These are phyloP conservation scores for Perilla frutescens DNA, from an alignment of 257 asterid genomes.

Conservation along the genomic window DNA sequence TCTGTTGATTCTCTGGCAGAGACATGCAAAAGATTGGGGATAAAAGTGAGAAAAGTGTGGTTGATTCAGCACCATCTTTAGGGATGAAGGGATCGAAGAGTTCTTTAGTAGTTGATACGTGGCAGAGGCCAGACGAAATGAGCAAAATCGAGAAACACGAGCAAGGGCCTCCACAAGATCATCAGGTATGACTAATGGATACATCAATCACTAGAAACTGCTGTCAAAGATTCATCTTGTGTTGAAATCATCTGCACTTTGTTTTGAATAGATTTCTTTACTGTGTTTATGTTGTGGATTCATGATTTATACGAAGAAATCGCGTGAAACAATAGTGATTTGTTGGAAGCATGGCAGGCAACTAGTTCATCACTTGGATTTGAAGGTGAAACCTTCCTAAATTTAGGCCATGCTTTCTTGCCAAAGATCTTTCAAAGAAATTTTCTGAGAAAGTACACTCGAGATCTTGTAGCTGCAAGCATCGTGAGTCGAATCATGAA, in stretches of 20 bases:
- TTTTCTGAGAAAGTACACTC: constrained; percentile 48
- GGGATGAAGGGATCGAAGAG: constrained; percentile 39
- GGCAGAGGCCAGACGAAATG: constrained; percentile 40
- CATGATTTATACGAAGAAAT: background rate
- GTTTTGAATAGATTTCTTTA: too few species aligned
- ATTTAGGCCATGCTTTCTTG: constrained; percentile 25
- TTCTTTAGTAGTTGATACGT: constrained; percentile 35
- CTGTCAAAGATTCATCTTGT: background rate
- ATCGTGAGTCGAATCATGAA: constrained; percentile 47
- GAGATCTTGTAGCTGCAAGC: constrained; percentile 54
- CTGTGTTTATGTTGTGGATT: background rate
- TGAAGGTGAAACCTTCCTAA: constrained; percentile 34
- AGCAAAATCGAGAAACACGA: constrained; percentile 41
- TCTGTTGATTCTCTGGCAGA: constrained; percentile 46
- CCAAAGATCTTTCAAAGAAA: constrained; percentile 42
- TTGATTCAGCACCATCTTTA: constrained; percentile 41
- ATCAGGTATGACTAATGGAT: constrained; percentile 38
- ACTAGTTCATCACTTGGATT: constrained; percentile 40
- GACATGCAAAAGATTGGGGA: constrained; percentile 55
- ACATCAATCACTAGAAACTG: too few species aligned
- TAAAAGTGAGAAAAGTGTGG: constrained; percentile 42
- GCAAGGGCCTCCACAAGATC: constrained; percentile 29
- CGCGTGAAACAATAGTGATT: constrained; percentile 1
- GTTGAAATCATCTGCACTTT: too few species aligned
- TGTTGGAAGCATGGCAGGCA: constrained; percentile 41